These are phyloP conservation scores for Venturia effusa DNA, from an alignment of 2,329 filamentous ascomycete genomes.

Conservation along the genomic window DNA sequence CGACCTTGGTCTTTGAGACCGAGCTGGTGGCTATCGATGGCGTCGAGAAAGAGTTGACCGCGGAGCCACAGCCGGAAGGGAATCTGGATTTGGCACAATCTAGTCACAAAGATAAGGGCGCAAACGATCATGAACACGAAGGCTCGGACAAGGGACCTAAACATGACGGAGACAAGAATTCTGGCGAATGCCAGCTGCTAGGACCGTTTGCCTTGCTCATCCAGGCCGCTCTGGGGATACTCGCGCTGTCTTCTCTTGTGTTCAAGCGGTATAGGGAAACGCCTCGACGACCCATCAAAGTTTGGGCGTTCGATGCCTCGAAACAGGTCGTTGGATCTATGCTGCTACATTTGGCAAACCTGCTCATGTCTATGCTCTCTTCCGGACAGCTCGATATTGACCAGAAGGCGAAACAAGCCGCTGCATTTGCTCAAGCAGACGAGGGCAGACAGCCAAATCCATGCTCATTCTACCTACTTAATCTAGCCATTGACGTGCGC, in stretches of 20 bases:
- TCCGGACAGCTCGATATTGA: slow-evolving; percentile 69
- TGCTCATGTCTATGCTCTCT: slow-evolving; percentile 93
- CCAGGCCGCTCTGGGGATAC: slow-evolving; percentile 71
- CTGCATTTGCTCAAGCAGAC: slow-evolving; percentile 18
- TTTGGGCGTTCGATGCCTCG: slow-evolving; percentile 95
- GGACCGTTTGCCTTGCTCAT: slow-evolving; percentile 87
- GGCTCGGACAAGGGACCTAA: slow-evolving; percentile 8
- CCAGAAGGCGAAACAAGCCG: slow-evolving; percentile 27
- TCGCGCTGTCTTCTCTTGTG: slow-evolving; percentile 78
- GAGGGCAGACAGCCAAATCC: slow-evolving; percentile 57
- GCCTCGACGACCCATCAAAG: slow-evolving; percentile 83
- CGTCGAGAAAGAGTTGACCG: slow-evolving; percentile 29
- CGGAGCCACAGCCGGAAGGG: not conserved
- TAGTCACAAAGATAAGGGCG: not conserved
- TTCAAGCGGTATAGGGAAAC: slow-evolving; percentile 89
- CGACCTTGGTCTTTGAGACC: slow-evolving; percentile 83
- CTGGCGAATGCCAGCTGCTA: slow-evolving; percentile 74
- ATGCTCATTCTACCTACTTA: slow-evolving; percentile 92
- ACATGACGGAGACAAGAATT: slow-evolving; percentile 33
- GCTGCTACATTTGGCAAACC: slow-evolving; percentile 81
- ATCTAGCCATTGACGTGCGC: slow-evolving; percentile 89
- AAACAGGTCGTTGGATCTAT: slow-evolving; percentile 95
- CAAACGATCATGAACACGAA: not conserved
- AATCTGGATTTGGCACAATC: not conserved
- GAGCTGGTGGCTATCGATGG: slow-evolving; percentile 77